These are phyloP conservation scores for Lactarius vividus DNA, from an alignment of 768 basidiomycete genomes.

Conservation along the genomic window DNA sequence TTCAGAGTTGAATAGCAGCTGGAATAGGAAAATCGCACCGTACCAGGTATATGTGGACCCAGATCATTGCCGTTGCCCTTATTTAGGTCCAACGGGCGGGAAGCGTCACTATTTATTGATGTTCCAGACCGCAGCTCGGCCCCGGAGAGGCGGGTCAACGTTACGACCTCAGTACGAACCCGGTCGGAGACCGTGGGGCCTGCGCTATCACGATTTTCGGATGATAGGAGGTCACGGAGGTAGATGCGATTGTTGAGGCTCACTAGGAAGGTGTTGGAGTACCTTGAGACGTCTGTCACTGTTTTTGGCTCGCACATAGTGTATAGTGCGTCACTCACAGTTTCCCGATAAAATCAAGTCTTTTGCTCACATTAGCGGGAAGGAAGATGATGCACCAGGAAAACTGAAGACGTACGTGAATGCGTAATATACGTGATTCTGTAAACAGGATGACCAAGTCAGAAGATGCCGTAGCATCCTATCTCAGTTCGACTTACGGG, in stretches of 20 bases:
- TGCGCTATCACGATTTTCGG: not conserved
- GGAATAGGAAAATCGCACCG: not conserved
- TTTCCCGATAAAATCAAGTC: not conserved
- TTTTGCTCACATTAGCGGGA: not conserved
- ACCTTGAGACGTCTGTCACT: not conserved
- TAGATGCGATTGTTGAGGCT: slow-evolving; percentile 4
- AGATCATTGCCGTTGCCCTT: not conserved
- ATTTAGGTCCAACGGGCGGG: not conserved
- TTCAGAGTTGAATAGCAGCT: not conserved
- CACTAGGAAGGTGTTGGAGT: not conserved
- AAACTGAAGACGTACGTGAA: not conserved
- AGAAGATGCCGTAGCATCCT: not conserved
- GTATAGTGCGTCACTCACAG: not conserved
- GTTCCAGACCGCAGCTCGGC: not conserved
- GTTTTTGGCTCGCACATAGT: not conserved
- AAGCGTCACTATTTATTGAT: not conserved
- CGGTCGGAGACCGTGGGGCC: not conserved
- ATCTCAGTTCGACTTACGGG: not conserved
- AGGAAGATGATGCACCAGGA: not conserved
- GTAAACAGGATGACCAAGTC: not conserved
- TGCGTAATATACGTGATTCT: not conserved
- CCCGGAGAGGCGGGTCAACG: not conserved
- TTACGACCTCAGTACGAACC: not conserved
- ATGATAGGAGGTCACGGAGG: not conserved
- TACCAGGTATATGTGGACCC: not conserved